Conservation (phyloP, 164 flowering plant genomes). For the Aristolochia californica region DNA sequence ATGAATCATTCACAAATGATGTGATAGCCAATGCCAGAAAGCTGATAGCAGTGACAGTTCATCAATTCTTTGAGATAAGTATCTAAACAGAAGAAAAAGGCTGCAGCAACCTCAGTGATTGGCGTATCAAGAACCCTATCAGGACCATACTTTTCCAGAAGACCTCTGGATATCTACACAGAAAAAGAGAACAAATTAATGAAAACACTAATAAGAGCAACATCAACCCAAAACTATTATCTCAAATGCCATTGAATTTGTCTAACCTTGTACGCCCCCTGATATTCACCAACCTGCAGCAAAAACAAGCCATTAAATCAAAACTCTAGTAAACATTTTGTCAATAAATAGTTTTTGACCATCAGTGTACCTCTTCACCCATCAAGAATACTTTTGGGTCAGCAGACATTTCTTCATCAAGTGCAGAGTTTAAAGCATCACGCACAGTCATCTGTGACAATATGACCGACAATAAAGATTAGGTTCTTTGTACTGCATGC, state of each 20-base stretch:
- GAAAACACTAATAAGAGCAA: neutral
- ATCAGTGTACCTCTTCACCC: slow-evolving; percentile 40
- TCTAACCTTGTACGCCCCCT: slow-evolving; percentile 98
- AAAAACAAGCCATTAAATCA: neutral
- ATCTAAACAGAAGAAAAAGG: too few relatives aligned
- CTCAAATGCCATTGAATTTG: slow-evolving; percentile 1
- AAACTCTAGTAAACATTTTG: neutral
- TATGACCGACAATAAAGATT: neutral
- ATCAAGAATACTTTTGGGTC: slow-evolving; percentile 58
- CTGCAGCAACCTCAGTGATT: slow-evolving; percentile 70
- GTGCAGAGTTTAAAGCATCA: slow-evolving; percentile 58
- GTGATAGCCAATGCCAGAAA: neutral
- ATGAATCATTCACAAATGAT: neutral
- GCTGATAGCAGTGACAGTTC: too few relatives aligned
- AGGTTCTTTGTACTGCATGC: neutral
- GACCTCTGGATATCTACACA: slow-evolving; percentile 73
- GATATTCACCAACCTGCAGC: slow-evolving; percentile 91
- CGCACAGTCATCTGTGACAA: slow-evolving; percentile 43
- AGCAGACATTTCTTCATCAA: slow-evolving; percentile 65
- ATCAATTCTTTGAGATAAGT: too few relatives aligned
- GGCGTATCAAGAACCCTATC: slow-evolving; percentile 94
- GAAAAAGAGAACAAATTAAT: neutral
- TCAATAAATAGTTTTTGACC: neutral
- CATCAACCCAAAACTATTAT: neutral
- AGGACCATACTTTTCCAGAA: slow-evolving; percentile 90